Conservation (phyloP, 2,329 filamentous ascomycete species). For the Cryoendolithus antarcticus region DNA sequence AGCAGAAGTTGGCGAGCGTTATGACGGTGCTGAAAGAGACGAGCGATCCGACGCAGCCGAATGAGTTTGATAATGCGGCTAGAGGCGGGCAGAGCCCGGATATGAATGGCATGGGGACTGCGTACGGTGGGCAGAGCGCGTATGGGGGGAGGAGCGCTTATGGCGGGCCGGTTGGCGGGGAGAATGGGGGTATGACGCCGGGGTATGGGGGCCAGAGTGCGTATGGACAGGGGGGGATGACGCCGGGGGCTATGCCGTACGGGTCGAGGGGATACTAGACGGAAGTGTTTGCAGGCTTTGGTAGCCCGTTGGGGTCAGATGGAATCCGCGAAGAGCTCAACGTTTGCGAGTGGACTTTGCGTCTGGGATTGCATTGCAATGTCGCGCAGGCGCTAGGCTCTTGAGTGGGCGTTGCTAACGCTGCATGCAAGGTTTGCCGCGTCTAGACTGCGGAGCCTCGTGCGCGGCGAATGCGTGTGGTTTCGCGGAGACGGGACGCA, state of each 20-base stretch:
- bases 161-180: conserved; percentile 25
- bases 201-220: conserved; percentile 44
- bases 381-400: too few relatives aligned
- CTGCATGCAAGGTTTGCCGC: too few relatives aligned
- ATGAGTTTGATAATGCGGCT: conserved; percentile 32
- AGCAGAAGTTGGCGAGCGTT: conserved; percentile 76
- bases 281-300: too few relatives aligned
- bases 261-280: conserved; percentile 8
- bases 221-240: conserved; percentile 44
- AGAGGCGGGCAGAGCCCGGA: conserved; percentile 42
- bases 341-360: too few relatives aligned
- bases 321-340: too few relatives aligned
- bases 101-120: conserved; percentile 50
- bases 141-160: conserved; percentile 57
- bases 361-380: too few relatives aligned
- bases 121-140: conserved; percentile 51
- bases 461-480: too few relatives aligned
- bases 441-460: too few relatives aligned
- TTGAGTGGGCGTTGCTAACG: too few relatives aligned
- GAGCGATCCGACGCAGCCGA: conserved; percentile 43
- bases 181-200: conserved; percentile 54
- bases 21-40: conserved; percentile 50
- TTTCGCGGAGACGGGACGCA: too few relatives aligned
- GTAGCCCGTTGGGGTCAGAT: too few relatives aligned
- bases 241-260: conserved; percentile 14